Percentiles rank a stretch among this genome's conserved stretches.
phyloP scores from a whole-genome alignment of 345 rosid genomes.

The Populus simonii region DNA sequence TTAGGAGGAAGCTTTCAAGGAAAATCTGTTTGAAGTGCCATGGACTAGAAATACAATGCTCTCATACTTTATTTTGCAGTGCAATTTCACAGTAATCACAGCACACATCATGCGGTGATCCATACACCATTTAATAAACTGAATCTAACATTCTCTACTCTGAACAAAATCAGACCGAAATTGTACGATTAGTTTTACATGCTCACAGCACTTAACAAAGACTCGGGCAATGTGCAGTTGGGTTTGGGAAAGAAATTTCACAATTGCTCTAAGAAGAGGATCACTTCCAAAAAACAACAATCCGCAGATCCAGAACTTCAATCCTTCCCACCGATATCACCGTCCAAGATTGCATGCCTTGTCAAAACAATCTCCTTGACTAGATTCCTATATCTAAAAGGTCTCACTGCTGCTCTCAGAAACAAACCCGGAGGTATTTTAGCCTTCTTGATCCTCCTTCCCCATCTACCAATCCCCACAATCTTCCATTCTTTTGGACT shows the following conservation, averaged over 20 bases:
- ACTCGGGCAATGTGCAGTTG: neutral
- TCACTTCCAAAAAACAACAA: neutral
- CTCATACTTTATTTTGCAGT: neutral
- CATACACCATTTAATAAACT: too few species aligned
- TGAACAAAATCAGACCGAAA: neutral
- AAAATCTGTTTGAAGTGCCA: neutral
- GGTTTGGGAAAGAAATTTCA: neutral
- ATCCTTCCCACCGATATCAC: slow-evolving; percentile 56
- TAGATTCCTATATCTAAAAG: slow-evolving; percentile 84
- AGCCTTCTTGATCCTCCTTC: slow-evolving; percentile 70
- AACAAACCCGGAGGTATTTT: slow-evolving; percentile 80
- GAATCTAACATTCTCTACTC: neutral
- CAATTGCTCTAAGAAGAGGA: neutral
- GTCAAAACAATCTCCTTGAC: slow-evolving; percentile 94
- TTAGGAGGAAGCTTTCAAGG: neutral
- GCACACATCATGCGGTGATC: neutral
- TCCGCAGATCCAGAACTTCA: neutral
- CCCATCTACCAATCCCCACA: slow-evolving; percentile 69
- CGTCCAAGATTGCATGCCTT: slow-evolving; percentile 90
- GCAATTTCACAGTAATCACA: neutral
- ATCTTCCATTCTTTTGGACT: slow-evolving; percentile 75
- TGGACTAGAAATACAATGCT: neutral
- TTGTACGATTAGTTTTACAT: neutral
- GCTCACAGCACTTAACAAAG: neutral
- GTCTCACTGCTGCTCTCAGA: slow-evolving; percentile 76